Evolutionary conservation across 768 basidiomycete genomes (phyloP).

Genomic region (Mycena filopes): DNA sequence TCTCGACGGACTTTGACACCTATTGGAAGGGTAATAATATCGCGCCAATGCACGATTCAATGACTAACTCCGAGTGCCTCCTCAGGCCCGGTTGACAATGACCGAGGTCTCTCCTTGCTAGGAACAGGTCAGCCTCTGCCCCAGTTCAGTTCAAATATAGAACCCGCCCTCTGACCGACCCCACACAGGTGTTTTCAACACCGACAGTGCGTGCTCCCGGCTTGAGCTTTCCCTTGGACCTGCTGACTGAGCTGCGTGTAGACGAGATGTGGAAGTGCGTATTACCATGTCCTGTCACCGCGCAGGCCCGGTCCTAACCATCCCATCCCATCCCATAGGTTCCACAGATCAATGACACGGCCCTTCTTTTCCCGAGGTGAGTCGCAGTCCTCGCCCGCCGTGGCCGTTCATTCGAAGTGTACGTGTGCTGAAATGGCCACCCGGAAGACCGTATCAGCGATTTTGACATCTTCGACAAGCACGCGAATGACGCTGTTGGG

Average conservation of each 20-base stretch:
- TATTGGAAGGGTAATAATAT: conserved; percentile 16
- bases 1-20: conserved; percentile 13
- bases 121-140: conserved; percentile 49
- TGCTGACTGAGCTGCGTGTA: too few relatives aligned
- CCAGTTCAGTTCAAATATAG: too few relatives aligned
- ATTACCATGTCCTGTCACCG: neutral
- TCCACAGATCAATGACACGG: conserved; percentile 55
- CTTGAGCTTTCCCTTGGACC: neutral
- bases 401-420: too few relatives aligned
- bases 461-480: conserved; percentile 19
- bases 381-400: too few relatives aligned
- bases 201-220: conserved; percentile 42
- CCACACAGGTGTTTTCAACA: conserved; percentile 50
- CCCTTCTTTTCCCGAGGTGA: conserved; percentile 51
- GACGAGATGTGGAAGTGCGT: conserved; percentile 55
- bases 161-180: neutral
- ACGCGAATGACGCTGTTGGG: neutral
- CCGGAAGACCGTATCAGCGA: conserved; percentile 20
- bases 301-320: too few relatives aligned
- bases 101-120: conserved; percentile 31
- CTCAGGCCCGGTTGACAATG: conserved; percentile 1
- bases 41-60: neutral
- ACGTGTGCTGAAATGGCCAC: too few relatives aligned
- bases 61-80: neutral
- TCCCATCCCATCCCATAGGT: conserved; percentile 34